Evolutionary conservation across 139 green algal genomes (phyloP).

Genomic region (Picochlorum sp.): DNA sequence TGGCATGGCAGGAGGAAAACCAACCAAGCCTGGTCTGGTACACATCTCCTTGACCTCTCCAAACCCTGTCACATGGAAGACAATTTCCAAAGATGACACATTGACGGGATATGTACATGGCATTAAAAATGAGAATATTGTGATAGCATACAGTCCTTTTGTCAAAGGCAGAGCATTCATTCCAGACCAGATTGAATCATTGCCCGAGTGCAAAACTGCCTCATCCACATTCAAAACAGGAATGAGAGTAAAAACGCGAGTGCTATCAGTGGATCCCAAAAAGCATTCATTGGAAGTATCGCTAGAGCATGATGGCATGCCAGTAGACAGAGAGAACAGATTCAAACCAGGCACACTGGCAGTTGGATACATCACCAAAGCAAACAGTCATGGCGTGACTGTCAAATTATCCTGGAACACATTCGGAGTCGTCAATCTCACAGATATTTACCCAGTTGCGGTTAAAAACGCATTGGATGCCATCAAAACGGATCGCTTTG

Average conservation of each 20-base stretch:
- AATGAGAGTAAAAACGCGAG: constrained; percentile 4
- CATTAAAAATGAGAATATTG: constrained; percentile 22
- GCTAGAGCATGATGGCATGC: constrained; percentile 3
- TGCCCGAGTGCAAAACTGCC: constrained; percentile 11
- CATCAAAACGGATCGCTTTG: constrained; percentile 41
- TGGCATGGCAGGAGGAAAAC: background rate
- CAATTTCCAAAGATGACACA: constrained; percentile 7
- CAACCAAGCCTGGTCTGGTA: no score
- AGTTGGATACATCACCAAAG: constrained; percentile 31
- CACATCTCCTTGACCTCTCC: no score
- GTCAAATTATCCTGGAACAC: constrained; percentile 42
- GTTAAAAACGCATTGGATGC: constrained; percentile 52
- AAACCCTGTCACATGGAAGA: background rate
- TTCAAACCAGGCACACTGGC: constrained; percentile 28
- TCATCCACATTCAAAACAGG: background rate
- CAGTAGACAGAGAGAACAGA: background rate
- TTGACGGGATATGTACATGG: constrained; percentile 28
- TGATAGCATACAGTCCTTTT: constrained; percentile 15
- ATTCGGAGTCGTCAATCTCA: constrained; percentile 50
- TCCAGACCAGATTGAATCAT: background rate
- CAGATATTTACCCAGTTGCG: constrained; percentile 68
- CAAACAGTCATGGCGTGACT: constrained; percentile 43
- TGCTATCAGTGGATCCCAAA: constrained; percentile 25
- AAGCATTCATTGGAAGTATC: constrained; percentile 44
- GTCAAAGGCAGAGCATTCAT: constrained; percentile 21